phyloP scores from a whole-genome alignment of 495 filamentous ascomycete species.

The Pyrenula aspistea region DNA sequence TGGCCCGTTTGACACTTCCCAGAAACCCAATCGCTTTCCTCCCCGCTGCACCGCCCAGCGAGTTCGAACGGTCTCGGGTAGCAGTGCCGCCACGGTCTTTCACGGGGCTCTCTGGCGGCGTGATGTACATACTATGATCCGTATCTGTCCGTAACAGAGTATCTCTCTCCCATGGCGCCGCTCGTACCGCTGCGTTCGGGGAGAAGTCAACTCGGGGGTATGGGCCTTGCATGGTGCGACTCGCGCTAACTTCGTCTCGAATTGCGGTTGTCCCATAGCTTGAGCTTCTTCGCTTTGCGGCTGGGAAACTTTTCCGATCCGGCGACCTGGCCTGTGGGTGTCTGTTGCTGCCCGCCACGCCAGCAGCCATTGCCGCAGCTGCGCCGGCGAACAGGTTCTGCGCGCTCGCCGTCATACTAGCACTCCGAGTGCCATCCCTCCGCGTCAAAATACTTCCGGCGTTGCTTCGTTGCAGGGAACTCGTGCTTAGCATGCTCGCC shows the following conservation, averaged over 20 bases:
- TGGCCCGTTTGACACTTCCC: constrained; percentile 41
- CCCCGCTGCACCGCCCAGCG: constrained; percentile 19
- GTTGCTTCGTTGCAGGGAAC: not conserved
- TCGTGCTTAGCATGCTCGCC: not conserved
- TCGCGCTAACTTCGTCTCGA: not conserved
- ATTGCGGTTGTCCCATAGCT: not conserved
- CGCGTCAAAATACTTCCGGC: not conserved
- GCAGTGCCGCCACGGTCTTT: not conserved
- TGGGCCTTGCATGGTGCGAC: not conserved
- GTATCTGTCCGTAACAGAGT: not conserved
- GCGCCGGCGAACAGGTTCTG: not conserved
- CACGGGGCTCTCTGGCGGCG: not conserved
- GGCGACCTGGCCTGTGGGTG: not conserved
- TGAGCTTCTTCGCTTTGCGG: not conserved
- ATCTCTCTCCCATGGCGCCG: not conserved
- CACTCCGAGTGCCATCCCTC: not conserved
- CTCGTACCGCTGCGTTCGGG: not conserved
- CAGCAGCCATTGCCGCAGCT: not conserved
- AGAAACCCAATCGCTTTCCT: constrained; percentile 35
- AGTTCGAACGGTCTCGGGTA: constrained; percentile 20
- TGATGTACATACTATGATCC: not conserved
- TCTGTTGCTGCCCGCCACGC: not conserved
- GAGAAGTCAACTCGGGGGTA: not conserved
- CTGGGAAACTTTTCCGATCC: not conserved
- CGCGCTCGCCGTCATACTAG: not conserved